Conservation (phyloP, 1,284 basidiomycete species). For the Malassezia arunalokei region DNA sequence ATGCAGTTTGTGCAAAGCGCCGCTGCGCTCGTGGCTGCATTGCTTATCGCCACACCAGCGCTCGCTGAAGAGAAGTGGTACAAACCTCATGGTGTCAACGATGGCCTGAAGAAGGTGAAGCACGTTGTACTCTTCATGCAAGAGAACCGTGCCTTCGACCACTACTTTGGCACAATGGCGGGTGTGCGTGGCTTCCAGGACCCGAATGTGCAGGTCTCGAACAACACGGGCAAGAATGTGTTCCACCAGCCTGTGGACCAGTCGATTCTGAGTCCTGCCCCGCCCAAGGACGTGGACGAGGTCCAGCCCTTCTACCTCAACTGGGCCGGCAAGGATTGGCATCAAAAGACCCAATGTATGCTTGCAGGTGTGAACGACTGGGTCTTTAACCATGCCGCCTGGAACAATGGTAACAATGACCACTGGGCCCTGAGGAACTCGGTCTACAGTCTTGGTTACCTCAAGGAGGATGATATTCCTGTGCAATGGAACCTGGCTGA, state of each 20-base stretch:
- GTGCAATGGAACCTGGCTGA: slow-evolving; percentile 34
- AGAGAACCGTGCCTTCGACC: slow-evolving; percentile 37
- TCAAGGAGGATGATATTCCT: slow-evolving; percentile 24
- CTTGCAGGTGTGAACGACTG: slow-evolving; percentile 27
- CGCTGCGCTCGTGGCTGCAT: not conserved
- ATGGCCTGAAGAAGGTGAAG: slow-evolving; percentile 12
- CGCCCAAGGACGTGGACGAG: slow-evolving; percentile 15
- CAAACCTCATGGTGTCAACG: not conserved
- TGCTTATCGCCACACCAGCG: not conserved
- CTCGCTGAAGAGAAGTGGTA: not conserved
- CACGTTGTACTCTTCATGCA: slow-evolving; percentile 29
- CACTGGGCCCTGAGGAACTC: slow-evolving; percentile 27
- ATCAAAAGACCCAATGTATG: slow-evolving; percentile 28
- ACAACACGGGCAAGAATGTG: slow-evolving; percentile 21
- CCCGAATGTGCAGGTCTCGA: slow-evolving; percentile 28
- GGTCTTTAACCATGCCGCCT: slow-evolving; percentile 28
- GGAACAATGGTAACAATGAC: slow-evolving; percentile 25
- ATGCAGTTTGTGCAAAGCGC: no score
- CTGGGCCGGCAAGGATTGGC: slow-evolving; percentile 25
- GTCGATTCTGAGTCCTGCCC: not conserved
- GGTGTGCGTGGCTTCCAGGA: slow-evolving; percentile 34
- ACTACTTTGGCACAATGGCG: slow-evolving; percentile 31
- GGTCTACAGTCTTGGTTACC: slow-evolving; percentile 28
- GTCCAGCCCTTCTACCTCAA: slow-evolving; percentile 33
- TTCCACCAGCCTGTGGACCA: slow-evolving; percentile 19